These are phyloP conservation scores for Aureobasidium sp. DNA, from an alignment of 2,329 filamentous ascomycete genomes.

Conservation along the genomic window DNA sequence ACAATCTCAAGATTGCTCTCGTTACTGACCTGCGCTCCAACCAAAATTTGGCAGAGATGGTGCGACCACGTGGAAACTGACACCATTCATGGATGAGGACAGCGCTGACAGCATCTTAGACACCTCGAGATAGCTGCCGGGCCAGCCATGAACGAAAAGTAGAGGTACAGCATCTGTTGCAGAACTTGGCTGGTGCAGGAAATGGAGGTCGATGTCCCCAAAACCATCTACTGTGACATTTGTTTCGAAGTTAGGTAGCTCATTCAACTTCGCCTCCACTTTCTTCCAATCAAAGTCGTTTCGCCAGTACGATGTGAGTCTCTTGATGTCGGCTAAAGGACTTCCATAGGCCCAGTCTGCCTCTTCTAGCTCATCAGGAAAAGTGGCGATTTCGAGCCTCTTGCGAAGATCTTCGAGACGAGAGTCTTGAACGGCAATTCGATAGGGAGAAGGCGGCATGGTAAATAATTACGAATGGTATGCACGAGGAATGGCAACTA, in stretches of 20 bases:
- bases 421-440: slow-evolving; percentile 46
- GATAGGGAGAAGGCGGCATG: slow-evolving; percentile 31
- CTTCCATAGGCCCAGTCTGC: slow-evolving; percentile 53
- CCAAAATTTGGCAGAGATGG: slow-evolving; percentile 52
- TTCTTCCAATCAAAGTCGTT: slow-evolving; percentile 54
- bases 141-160: slow-evolving; percentile 64
- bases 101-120: slow-evolving; percentile 52
- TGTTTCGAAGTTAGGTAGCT: slow-evolving; percentile 53
- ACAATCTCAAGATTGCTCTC: not conserved
- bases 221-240: slow-evolving; percentile 51
- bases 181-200: slow-evolving; percentile 52
- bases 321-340: slow-evolving; percentile 53
- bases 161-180: slow-evolving; percentile 52
- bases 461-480: not conserved
- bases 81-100: slow-evolving; percentile 30
- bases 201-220: slow-evolving; percentile 55
- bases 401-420: slow-evolving; percentile 48
- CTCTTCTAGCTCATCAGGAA: slow-evolving; percentile 50
- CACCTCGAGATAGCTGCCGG: slow-evolving; percentile 63
- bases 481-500: not conserved
- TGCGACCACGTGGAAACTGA: slow-evolving; percentile 48
- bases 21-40: slow-evolving; percentile 35
- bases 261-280: slow-evolving; percentile 53
- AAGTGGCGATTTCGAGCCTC: slow-evolving; percentile 48
- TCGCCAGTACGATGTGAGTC: slow-evolving; percentile 52